Evolutionary conservation across 1,284 basidiomycete species (phyloP), one percentile per base, ranked within the genome.

Genomic region (Cryptococcus sp.): DNA sequence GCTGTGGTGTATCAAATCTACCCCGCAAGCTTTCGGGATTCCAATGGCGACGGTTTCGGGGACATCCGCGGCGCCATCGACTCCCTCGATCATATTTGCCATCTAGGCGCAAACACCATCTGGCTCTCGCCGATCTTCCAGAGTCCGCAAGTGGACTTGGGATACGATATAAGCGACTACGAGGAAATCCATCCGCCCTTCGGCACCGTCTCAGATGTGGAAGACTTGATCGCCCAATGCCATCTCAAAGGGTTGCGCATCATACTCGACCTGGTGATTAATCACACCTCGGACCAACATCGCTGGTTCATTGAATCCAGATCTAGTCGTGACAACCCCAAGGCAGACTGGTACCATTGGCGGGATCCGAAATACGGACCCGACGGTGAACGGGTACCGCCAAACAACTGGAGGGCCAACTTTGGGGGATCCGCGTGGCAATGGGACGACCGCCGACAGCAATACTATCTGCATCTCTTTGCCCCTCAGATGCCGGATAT

Each of bases 381-480:
- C 16, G 20, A 27, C n/a, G 70, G 72, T 17, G 54, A 63, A 27
- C 50, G 67, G 1, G 52, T 60, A 2, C 66, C 65, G 13, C 80
- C 80, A 7, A 78, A 76, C 67, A 81, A 81, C 68, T 81, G 80
- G 80, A 54, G 66, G 6, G 66, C 69, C 7, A 66, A 64, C 48
- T 81, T 80, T 54, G 78, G 76, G 38, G 68, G 68, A 10, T 52
- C 59, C 1, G 68, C 63, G n/a, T 82, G 81, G 81, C 72, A 77
- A 45, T 81, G 76, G 76, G 77, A 80, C 58, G 78, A 80, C 57
- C 27, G 20, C 15, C 75, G 76, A 0, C 64, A 80, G 57, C 77
- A 81, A 65, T 80, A 78, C 65, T 81, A 79, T 61, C 69, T 81
- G 3, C 78, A 39, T 39, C 38, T 46, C 45, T 83, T 80, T 81